Percentiles rank a stretch among this genome's conserved stretches.
phyloP scores from a whole-genome alignment of 441 rosid species.

The Brassica balearica region DNA sequence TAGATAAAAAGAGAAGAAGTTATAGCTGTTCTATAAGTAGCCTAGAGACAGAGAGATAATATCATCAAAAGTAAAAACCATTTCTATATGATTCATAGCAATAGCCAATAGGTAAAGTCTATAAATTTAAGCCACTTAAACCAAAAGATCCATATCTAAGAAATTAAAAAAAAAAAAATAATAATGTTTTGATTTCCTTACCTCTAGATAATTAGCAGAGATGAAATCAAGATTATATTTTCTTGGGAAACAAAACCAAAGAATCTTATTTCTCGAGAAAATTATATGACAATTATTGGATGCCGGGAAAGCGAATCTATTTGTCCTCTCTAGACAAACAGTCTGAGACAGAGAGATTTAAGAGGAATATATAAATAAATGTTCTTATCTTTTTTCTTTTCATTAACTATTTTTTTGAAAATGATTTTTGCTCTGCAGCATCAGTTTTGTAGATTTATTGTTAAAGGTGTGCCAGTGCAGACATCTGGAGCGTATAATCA shows the following conservation, averaged over 20 bases:
- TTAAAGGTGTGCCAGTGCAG: neutral
- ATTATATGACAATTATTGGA: constrained; percentile 37
- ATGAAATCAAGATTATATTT: constrained; percentile 18
- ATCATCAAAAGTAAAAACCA: constrained; percentile 17
- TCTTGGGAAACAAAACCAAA: constrained; percentile 32
- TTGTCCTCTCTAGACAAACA: constrained; percentile 40
- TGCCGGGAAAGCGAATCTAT: constrained; percentile 36
- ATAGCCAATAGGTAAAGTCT: neutral
- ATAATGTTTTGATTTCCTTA: neutral
- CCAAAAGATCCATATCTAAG: constrained; percentile 9
- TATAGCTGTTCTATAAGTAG: constrained; percentile 23
- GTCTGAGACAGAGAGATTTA: constrained; percentile 37
- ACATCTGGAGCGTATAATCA: neutral
- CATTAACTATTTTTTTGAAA: neutral
- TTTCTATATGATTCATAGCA: constrained; percentile 15
- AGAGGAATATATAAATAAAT: constrained; percentile 33
- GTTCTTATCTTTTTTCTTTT: constrained; percentile 7
- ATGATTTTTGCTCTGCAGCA: constrained; percentile 8
- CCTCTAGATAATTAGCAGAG: constrained; percentile 27
- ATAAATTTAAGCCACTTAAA: constrained; percentile 7
- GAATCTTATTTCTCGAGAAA: constrained; percentile 27
- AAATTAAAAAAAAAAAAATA: neutral
- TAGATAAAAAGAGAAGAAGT: constrained; percentile 3
- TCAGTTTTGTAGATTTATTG: neutral
- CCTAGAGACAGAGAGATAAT: constrained; percentile 21